phyloP scores from a whole-genome alignment of 352 stramenopile species.

The Phytophthora melonis region DNA sequence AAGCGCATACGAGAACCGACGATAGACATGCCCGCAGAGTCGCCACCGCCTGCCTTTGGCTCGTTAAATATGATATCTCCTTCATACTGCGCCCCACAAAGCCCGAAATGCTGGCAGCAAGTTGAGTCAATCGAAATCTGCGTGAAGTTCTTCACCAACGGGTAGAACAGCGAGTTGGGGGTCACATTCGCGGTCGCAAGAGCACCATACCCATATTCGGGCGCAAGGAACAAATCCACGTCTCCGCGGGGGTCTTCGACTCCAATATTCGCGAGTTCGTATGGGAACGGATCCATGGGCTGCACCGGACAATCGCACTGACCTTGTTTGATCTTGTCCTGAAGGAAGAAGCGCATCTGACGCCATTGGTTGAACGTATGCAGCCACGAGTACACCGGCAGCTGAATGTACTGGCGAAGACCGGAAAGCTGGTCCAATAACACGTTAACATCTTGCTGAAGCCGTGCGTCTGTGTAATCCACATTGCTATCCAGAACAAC shows the following conservation, averaged over 20 bases:
- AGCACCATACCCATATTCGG: slow-evolving; percentile 23
- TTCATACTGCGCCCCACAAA: slow-evolving; percentile 90
- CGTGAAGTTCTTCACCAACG: slow-evolving; percentile 87
- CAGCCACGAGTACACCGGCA: slow-evolving; percentile 90
- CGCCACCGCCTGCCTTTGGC: neutral
- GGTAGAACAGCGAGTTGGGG: slow-evolving; percentile 77
- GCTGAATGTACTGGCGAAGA: slow-evolving; percentile 82
- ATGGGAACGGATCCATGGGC: slow-evolving; percentile 83
- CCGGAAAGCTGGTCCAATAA: slow-evolving; percentile 78
- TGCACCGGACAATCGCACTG: slow-evolving; percentile 78
- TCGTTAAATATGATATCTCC: slow-evolving; percentile 84
- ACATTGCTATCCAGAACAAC: slow-evolving; percentile 68
- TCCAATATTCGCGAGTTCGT: slow-evolving; percentile 55
- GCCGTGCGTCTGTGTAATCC: slow-evolving; percentile 74
- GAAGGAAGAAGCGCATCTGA: slow-evolving; percentile 83
- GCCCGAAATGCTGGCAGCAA: slow-evolving; percentile 89
- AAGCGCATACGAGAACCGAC: slow-evolving; percentile 86
- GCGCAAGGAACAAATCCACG: slow-evolving; percentile 3
- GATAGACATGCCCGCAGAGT: slow-evolving; percentile 49
- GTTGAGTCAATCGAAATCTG: slow-evolving; percentile 88
- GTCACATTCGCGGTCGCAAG: slow-evolving; percentile 49
- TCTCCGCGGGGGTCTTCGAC: slow-evolving; percentile 24
- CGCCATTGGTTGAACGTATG: slow-evolving; percentile 90
- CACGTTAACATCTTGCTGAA: slow-evolving; percentile 68
- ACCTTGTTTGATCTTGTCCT: slow-evolving; percentile 71